These are phyloP conservation scores for Parastagonospora avenae DNA, from an alignment of 2,329 filamentous ascomycete genomes.

Conservation along the genomic window DNA sequence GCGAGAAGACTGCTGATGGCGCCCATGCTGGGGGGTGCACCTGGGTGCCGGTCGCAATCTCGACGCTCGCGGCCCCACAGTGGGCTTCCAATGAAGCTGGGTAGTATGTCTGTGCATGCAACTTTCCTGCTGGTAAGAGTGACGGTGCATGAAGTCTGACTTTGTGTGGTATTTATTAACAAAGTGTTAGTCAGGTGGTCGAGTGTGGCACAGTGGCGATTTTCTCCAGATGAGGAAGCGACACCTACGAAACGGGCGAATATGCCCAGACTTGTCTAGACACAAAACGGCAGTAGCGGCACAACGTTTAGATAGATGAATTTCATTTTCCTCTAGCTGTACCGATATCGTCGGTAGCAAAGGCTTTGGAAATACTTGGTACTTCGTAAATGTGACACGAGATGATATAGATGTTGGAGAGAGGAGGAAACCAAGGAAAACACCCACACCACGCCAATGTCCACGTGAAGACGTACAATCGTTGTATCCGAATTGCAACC, in stretches of 20 bases:
- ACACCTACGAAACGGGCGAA: slow-evolving; percentile 18
- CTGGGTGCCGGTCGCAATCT: background rate
- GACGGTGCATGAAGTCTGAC: background rate
- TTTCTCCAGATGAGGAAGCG: slow-evolving; percentile 22
- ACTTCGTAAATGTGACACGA: slow-evolving; percentile 37
- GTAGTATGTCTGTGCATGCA: background rate
- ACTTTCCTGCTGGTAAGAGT: background rate
- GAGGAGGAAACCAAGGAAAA: slow-evolving; percentile 33
- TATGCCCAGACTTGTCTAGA: slow-evolving; percentile 23
- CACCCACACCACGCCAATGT: slow-evolving; percentile 41
- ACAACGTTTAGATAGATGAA: slow-evolving; percentile 4
- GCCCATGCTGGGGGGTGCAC: background rate
- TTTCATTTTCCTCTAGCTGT: slow-evolving; percentile 33
- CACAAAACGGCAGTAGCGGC: slow-evolving; percentile 21
- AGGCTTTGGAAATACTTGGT: slow-evolving; percentile 38
- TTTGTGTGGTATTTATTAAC: background rate
- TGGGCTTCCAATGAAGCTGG: background rate
- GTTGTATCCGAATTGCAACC: slow-evolving; percentile 33
- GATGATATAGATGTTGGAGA: slow-evolving; percentile 37
- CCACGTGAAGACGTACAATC: slow-evolving; percentile 44
- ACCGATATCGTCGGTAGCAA: slow-evolving; percentile 29
- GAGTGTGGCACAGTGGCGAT: slow-evolving; percentile 9
- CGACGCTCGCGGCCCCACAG: background rate
- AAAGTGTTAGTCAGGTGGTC: too few relatives aligned
- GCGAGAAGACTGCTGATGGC: too few relatives aligned